A percentile compares a stretch with the other conserved stretches of the same genome.
phyloP scores from a whole-genome alignment of 441 rosid genomes.

The Eutrema salsugineum region DNA sequence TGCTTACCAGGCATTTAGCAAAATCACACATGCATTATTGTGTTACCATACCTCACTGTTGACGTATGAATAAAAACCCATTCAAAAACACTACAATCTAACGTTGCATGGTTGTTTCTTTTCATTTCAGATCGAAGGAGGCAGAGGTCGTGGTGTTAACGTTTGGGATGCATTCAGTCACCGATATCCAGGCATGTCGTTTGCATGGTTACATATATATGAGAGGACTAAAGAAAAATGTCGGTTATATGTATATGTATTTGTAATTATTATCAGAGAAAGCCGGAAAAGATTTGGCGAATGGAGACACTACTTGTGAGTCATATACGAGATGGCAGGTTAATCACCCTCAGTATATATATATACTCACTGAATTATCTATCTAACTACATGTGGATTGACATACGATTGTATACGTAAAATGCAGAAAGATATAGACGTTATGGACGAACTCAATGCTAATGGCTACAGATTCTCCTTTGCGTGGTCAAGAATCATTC shows the following conservation, averaged over 20 bases:
- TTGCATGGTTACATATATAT: background rate
- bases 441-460: background rate
- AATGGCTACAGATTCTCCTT: conserved; percentile 26
- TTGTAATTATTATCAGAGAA: conserved; percentile 1
- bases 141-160: conserved; percentile 21
- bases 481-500: conserved; percentile 32
- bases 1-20: conserved; percentile 21
- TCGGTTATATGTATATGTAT: background rate
- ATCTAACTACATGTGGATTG: background rate
- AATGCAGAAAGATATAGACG: conserved; percentile 24
- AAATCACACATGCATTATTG: background rate
- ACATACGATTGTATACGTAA: background rate
- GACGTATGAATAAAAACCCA: background rate
- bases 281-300: conserved; percentile 16
- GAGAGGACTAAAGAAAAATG: background rate
- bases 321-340: conserved; percentile 10
- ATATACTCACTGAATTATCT: background rate
- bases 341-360: background rate
- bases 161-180: conserved; percentile 33
- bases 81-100: background rate
- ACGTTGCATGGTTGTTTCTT: background rate
- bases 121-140: conserved; percentile 26
- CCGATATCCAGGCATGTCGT: conserved; percentile 13
- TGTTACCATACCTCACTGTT: background rate
- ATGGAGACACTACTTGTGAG: conserved; percentile 23